Percentiles rank a stretch among this genome's conserved stretches.
Conservation (phyloP, 2,329 filamentous ascomycete genomes). For the Colletotrichum orbiculare region DNA sequence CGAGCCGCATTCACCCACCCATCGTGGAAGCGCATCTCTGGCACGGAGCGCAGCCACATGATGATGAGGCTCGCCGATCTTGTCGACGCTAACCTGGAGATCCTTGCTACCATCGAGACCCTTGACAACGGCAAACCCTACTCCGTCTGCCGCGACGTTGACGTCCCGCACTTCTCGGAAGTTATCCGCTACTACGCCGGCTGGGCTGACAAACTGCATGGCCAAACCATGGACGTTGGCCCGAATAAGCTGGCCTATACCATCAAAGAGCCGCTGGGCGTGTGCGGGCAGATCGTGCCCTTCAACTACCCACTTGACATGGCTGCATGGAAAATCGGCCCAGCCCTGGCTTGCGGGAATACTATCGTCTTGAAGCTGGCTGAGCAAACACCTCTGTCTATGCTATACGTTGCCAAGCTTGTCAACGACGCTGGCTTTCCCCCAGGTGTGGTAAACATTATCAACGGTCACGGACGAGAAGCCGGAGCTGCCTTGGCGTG, state of each 20-base stretch:
- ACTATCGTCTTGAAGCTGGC: constrained; percentile 69
- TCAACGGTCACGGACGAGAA: constrained; percentile 73
- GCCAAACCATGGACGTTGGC: constrained; percentile 79
- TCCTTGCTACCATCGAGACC: constrained; percentile 68
- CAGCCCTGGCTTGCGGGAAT: constrained; percentile 69
- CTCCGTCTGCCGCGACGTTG: constrained; percentile 70
- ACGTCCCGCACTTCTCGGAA: constrained; percentile 61
- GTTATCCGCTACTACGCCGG: constrained; percentile 81
- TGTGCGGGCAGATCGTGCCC: constrained; percentile 81
- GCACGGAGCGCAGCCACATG: constrained; percentile 74
- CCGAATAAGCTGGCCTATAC: constrained; percentile 81
- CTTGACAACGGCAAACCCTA: constrained; percentile 88
- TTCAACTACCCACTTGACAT: constrained; percentile 86
- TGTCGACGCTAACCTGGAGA: constrained; percentile 70
- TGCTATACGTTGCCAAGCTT: constrained; percentile 70
- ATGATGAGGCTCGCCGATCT: constrained; percentile 78
- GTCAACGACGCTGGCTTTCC: constrained; percentile 79
- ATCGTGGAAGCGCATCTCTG: constrained; percentile 75
- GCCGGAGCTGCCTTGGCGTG: constrained; percentile 73
- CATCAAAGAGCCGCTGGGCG: constrained; percentile 79
- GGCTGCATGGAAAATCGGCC: constrained; percentile 76
- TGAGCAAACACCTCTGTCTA: constrained; percentile 70
- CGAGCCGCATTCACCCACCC: constrained; percentile 74
- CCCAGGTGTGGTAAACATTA: constrained; percentile 76
- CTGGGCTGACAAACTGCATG: constrained; percentile 82